phyloP scores from a whole-genome alignment of 805 yeast genomes.

The Jamesozyma spencerorum region DNA sequence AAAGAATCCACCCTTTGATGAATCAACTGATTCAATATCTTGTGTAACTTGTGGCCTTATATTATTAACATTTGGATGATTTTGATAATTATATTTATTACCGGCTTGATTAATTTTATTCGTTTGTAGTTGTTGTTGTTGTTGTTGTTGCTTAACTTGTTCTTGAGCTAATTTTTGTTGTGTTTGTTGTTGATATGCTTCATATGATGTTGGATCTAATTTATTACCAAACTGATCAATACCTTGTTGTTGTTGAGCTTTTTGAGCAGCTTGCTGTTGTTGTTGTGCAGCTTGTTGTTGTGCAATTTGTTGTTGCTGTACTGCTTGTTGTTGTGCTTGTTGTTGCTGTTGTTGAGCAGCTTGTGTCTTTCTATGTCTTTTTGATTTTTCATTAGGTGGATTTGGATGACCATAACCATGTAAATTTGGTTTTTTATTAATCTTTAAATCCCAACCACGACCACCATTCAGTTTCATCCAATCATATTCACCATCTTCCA shows the following conservation, averaged over 20 bases:
- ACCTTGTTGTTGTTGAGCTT: constrained; percentile 12
- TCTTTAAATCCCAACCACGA: constrained; percentile 86
- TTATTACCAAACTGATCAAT: constrained; percentile 13
- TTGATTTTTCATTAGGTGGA: constrained; percentile 50
- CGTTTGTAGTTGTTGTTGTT: constrained; percentile 7
- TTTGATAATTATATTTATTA: constrained; percentile 12
- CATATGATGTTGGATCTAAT: constrained; percentile 36
- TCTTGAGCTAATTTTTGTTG: constrained; percentile 30
- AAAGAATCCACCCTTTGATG: constrained; percentile 27
- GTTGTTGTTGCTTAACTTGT: constrained; percentile 16
- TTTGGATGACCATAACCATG: constrained; percentile 96
- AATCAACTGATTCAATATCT: constrained; percentile 13
- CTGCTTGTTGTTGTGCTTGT: constrained; percentile 20
- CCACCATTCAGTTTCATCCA: constrained; percentile 97
- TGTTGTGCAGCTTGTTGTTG: constrained; percentile 9
- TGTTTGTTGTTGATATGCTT: constrained; percentile 32
- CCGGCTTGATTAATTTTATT: constrained; percentile 6
- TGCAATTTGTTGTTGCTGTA: constrained; percentile 22
- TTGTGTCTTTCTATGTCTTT: constrained; percentile 20
- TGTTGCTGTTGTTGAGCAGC: constrained; percentile 21
- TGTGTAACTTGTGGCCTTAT: constrained; percentile 1
- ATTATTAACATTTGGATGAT: constrained; percentile 15
- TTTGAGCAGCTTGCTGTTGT: constrained; percentile 9
- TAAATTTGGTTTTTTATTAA: constrained; percentile 83
- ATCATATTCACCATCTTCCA: constrained; percentile 84